Percentiles rank a stretch among this genome's conserved stretches.
phyloP scores from a whole-genome alignment of 2,329 filamentous ascomycete genomes.

The Emericellopsis cladophorae region DNA sequence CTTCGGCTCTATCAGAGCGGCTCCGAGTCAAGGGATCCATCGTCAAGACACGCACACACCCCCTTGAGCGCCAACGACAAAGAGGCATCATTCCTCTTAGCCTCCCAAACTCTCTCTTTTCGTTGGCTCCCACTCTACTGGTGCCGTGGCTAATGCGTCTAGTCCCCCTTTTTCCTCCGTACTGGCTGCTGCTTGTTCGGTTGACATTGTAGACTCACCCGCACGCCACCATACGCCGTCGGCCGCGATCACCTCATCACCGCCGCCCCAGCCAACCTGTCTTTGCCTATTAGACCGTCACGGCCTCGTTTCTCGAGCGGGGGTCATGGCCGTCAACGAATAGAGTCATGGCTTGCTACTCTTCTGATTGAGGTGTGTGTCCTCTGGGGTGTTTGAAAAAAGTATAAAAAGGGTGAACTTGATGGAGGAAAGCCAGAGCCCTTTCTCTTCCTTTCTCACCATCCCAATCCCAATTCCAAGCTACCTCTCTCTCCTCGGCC shows the following conservation, averaged over 20 bases:
- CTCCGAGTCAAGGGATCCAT: too few species aligned
- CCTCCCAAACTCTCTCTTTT: neutral
- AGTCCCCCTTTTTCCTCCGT: too few species aligned
- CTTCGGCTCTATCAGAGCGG: too few species aligned
- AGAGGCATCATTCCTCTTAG: too few species aligned
- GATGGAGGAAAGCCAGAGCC: slow-evolving; percentile 26
- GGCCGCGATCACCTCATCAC: neutral
- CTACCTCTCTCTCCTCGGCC: neutral
- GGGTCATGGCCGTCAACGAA: slow-evolving; percentile 17
- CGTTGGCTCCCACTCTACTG: neutral
- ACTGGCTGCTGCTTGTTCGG: too few species aligned
- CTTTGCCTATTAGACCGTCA: slow-evolving; percentile 6
- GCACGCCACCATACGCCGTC: slow-evolving; percentile 1
- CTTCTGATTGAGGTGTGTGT: slow-evolving; percentile 17
- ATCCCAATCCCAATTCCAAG: neutral
- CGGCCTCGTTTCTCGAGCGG: slow-evolving; percentile 19
- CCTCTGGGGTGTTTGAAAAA: slow-evolving; percentile 26
- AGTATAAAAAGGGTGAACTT: slow-evolving; percentile 51
- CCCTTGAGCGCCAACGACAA: neutral
- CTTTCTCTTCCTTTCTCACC: slow-evolving; percentile 42
- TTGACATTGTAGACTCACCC: neutral
- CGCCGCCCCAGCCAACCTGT: neutral
- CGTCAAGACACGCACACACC: neutral
- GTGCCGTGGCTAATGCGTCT: neutral
- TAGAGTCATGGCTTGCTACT: slow-evolving; percentile 29